phyloP scores from a whole-genome alignment of 495 filamentous ascomycete species.

The Pyronema omphalodes region DNA sequence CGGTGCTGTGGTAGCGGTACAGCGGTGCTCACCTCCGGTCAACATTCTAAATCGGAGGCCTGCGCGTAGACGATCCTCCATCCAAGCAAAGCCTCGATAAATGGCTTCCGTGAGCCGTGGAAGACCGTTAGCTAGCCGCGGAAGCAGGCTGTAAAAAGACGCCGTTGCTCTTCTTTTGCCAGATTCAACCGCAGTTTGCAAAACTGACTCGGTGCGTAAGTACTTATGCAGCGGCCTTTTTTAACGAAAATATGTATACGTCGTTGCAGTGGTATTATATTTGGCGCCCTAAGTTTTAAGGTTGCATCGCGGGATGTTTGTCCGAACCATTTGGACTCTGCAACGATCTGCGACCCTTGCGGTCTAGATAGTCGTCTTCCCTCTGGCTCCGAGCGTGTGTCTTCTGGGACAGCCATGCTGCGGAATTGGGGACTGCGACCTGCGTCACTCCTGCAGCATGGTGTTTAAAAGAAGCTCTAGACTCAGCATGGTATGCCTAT shows the following conservation, averaged over 20 bases:
- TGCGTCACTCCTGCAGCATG: neutral
- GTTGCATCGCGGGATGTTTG: slow-evolving; percentile 1
- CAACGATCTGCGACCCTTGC: neutral
- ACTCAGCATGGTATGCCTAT: neutral
- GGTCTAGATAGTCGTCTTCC: neutral
- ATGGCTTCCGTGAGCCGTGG: neutral
- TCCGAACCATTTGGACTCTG: neutral
- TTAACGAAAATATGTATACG: neutral
- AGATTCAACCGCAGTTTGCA: no score
- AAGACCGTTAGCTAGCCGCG: neutral
- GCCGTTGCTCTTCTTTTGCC: neutral
- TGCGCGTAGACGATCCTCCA: neutral
- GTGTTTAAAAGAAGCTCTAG: slow-evolving; percentile 1
- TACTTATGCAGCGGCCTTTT: neutral
- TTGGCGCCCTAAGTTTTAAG: slow-evolving; percentile 1
- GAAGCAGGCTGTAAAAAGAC: neutral
- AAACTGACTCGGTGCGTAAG: no score
- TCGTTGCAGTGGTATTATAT: neutral
- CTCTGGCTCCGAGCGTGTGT: neutral
- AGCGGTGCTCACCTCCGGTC: neutral
- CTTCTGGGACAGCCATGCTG: neutral
- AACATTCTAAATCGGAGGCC: neutral
- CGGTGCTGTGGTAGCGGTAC: no score
- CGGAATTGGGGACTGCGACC: neutral
- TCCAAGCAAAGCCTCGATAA: neutral